These are phyloP conservation scores for Mentha longifolia DNA, from an alignment of 257 asterid species.

Conservation along the genomic window DNA sequence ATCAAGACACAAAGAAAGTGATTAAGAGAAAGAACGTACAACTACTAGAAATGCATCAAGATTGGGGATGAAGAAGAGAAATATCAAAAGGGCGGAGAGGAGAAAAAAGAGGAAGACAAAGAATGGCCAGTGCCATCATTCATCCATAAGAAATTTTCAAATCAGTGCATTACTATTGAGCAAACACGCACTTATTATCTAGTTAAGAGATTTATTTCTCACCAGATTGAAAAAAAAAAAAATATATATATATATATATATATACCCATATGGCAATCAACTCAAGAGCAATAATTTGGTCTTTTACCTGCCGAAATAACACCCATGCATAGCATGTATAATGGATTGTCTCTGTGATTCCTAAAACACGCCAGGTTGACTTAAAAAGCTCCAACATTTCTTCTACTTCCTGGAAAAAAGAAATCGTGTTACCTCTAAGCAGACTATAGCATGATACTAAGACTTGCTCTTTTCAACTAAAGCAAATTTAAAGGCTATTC, in stretches of 20 bases:
- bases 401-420: conserved; percentile 84
- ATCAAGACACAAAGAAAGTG: too few species aligned
- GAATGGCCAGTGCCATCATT: too few species aligned
- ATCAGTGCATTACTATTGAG: too few species aligned
- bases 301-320: conserved; percentile 84
- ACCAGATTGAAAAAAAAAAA: too few species aligned
- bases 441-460: conserved; percentile 24
- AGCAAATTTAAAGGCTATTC: conserved; percentile 12
- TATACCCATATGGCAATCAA: conserved; percentile 1
- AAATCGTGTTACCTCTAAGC: conserved; percentile 30
- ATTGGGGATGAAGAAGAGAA: too few species aligned
- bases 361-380: conserved; percentile 92
- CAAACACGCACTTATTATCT: not conserved
- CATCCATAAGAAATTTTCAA: too few species aligned
- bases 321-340: conserved; percentile 96
- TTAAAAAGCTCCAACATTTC: conserved; percentile 97
- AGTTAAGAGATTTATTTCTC: too few species aligned
- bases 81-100: too few species aligned
- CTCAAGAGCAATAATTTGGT: conserved; percentile 30
- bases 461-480: not conserved
- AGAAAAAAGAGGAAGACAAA: too few species aligned
- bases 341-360: conserved; percentile 93
- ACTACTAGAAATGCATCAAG: too few species aligned
- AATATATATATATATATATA: too few species aligned
- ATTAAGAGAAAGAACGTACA: too few species aligned